phyloP scores from a whole-genome alignment of 2,329 filamentous ascomycete genomes.

The Beauveria australis region DNA sequence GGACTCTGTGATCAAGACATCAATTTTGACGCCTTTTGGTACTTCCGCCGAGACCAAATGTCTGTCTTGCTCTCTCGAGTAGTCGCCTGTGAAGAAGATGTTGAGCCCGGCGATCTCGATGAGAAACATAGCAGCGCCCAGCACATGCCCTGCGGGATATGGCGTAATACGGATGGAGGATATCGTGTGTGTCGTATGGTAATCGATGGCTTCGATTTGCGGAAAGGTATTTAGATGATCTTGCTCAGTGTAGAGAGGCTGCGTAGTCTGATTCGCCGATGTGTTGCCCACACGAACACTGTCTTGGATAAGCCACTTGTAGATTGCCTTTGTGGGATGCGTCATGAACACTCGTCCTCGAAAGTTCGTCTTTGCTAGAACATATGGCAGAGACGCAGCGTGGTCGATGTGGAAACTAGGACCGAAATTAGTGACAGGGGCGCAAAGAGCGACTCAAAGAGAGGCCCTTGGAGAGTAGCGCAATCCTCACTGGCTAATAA shows the following conservation, averaged over 20 bases:
- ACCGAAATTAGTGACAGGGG: constrained; percentile 2
- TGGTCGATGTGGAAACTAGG: constrained; percentile 94
- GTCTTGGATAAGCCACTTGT: constrained; percentile 98
- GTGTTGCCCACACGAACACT: constrained; percentile 81
- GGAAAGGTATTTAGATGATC: constrained; percentile 92
- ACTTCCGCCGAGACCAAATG: constrained; percentile 93
- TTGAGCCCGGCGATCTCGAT: constrained; percentile 96
- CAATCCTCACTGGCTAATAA: constrained; percentile 94
- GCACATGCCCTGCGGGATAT: constrained; percentile 94
- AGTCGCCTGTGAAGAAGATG: constrained; percentile 96
- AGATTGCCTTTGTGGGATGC: constrained; percentile 97
- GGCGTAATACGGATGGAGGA: constrained; percentile 95
- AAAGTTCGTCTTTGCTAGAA: constrained; percentile 97
- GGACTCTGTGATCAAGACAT: constrained; percentile 94
- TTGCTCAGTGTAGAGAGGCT: constrained; percentile 88
- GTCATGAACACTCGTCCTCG: constrained; percentile 97
- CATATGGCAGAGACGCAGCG: constrained; percentile 96
- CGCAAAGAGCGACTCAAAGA: not conserved
- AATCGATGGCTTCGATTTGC: constrained; percentile 94
- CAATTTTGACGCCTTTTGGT: constrained; percentile 80
- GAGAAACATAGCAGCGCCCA: constrained; percentile 96
- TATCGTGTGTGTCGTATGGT: constrained; percentile 95
- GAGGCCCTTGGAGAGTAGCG: not conserved
- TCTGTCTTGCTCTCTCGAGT: constrained; percentile 89
- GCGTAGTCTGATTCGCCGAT: constrained; percentile 52